Evolutionary conservation across 1,284 basidiomycete genomes (phyloP), one percentile per base, ranked within the genome.

Genomic region (Cryptococcus floricola): DNA sequence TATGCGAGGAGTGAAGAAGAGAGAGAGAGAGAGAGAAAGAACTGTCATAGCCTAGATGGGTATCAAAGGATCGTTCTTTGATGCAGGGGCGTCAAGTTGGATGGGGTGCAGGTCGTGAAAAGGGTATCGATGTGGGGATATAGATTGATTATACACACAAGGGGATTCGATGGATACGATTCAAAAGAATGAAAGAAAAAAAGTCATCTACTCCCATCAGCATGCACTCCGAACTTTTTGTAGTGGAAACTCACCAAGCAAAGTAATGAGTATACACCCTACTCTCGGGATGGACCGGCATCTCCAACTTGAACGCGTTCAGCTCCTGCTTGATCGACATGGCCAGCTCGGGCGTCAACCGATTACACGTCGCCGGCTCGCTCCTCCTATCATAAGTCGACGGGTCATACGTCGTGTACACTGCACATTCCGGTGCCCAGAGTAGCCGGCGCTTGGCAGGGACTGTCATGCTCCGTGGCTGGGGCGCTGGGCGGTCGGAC

Each of bases 251-350:
- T 56, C 47, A 58, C 54, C 58, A 83, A 60, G 81, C 81, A 70
- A 84, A 84, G 75, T 83, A 84, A 68, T 85, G 83, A 50, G 83
- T 85, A 75, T 94, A 87, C 69, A 88, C 84, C 74, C 89, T 85
- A 77, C 89, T 91, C 48, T 87, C 80, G 61, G 88, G 87, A 77
- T 96, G 93, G 59, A 97, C 91, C 71, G 92, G 90, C 93, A 97
- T 96, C 78, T 96, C 93, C 88, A 96, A 91, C 82, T 96, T 96
- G 80, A 89, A 96, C 59, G 90, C 91, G 78, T 96, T 94, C 47
- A 95, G 80, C 80, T 94, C 91, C 78, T 94, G 91, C 81, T 97
- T 97, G 78, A 97, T 97, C 62, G 88, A 82, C 81, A 96, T 90
- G 45, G 95, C 95, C 67, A 98, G 80, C 59, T 88, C 85, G 46